Evolutionary conservation across 148 eudicot genomes (phyloP), one percentile per base, ranked within the genome.

Genomic region (Spergularia bocconei): DNA sequence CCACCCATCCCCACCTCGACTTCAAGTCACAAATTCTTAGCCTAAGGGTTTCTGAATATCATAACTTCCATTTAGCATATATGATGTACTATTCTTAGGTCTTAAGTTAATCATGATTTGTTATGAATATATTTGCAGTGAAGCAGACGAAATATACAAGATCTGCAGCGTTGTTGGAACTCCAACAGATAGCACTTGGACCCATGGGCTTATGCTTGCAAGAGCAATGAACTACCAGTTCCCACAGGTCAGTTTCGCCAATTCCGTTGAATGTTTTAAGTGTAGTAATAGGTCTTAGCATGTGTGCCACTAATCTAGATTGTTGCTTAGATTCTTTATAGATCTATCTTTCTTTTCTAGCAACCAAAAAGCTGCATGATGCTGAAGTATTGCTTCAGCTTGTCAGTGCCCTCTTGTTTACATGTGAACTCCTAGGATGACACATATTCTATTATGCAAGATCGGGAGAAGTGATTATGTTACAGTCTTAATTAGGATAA

Each of bases 81-180:
- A 23, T 23, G 5, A 15, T 39, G 7, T 11, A 41, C 8, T 1
- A 7, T 39, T 10, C n/a, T 36, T 38, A 12, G 12, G 14, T 16
- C 16, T 17, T 36, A 2, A 0, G 57, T 21, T 15, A 41, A 47
- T 50, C 14, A 7, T 59, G 38, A 4, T 33, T 55, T 59, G 21
- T 76, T 67, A 15, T 75, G 53, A 21, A 65, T 76, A 68, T 21
- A 57, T 41, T 25, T 87, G 77, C 82, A 93, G 97, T 86, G 98
- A 93, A 85, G 89, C 85, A 15, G 94, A 91, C 84, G 97, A 93
- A 78, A 90, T 93, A 63, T 90, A 85, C 82, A 91, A 90, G 84
- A 88, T 93, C 67, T 93, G 98, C 87, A 86, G 90, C 54, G 93
- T 93, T 14, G 77, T 91, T 68, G 97, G 95, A 72, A 86, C 89